A percentile compares a stretch with the other conserved stretches of the same genome.
Conservation (phyloP, 2,329 filamentous ascomycete species). For the Penicillium sclerotiorum region DNA sequence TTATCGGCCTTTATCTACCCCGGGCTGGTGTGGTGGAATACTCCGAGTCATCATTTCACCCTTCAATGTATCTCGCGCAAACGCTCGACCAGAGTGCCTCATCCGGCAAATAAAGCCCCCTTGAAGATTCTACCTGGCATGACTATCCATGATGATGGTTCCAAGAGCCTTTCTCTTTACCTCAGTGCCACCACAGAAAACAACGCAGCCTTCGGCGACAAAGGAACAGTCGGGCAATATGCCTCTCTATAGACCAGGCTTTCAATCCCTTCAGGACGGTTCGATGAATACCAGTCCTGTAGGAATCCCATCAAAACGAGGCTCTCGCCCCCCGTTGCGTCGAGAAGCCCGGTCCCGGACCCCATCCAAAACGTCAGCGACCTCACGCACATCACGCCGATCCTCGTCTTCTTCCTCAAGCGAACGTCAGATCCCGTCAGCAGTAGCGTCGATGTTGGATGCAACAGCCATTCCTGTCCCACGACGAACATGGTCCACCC, state of each 20-base stretch:
- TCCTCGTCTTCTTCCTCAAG: conserved; percentile 30
- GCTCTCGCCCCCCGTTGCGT: conserved; percentile 23
- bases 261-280: conserved; percentile 19
- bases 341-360: conserved; percentile 24
- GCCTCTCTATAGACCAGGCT: conserved; percentile 18
- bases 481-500: conserved; percentile 42
- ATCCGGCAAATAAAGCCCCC: conserved; percentile 31
- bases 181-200: conserved; percentile 32
- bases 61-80: conserved; percentile 45
- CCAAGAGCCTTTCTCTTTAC: conserved; percentile 43
- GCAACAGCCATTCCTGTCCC: conserved; percentile 62
- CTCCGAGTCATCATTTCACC: conserved; percentile 6
- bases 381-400: conserved; percentile 23
- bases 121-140: conserved; percentile 19
- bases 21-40: conserved; percentile 15
- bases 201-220: conserved; percentile 10
- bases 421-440: conserved; percentile 53
- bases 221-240: conserved; percentile 19
- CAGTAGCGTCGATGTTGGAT: conserved; percentile 60
- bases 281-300: conserved; percentile 35
- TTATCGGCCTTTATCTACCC: too few relatives aligned
- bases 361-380: conserved; percentile 17
- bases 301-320: conserved; percentile 39
- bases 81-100: conserved; percentile 45
- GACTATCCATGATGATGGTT: conserved; percentile 43